phyloP scores from a whole-genome alignment of 805 yeast genomes.

The Saturnispora sanitii region DNA sequence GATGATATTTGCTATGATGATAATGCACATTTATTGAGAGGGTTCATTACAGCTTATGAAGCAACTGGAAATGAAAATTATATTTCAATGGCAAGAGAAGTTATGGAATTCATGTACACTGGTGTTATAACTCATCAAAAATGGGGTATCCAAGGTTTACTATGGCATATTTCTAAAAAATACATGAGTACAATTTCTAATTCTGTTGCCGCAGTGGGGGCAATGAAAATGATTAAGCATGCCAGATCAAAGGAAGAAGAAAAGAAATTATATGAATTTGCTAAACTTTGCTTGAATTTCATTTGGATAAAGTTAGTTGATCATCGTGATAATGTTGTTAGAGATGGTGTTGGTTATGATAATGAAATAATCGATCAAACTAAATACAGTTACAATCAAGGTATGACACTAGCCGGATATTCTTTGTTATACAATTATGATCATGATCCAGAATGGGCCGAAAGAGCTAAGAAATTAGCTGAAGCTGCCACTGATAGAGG shows the following conservation, averaged over 20 bases:
- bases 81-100: slow-evolving; percentile 46
- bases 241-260: slow-evolving; percentile 34
- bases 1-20: slow-evolving; percentile 67
- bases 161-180: slow-evolving; percentile 54
- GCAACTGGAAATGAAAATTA: slow-evolving; percentile 47
- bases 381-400: slow-evolving; percentile 62
- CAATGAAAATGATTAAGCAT: slow-evolving; percentile 49
- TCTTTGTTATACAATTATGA: slow-evolving; percentile 42
- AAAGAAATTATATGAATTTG: slow-evolving; percentile 42
- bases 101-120: slow-evolving; percentile 52
- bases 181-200: slow-evolving; percentile 43
- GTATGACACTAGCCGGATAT: slow-evolving; percentile 51
- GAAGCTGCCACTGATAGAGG: slow-evolving; percentile 49
- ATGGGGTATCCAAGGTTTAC: slow-evolving; percentile 47
- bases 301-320: slow-evolving; percentile 42
- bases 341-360: slow-evolving; percentile 50
- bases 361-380: slow-evolving; percentile 34
- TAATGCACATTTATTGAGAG: slow-evolving; percentile 65
- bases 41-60: slow-evolving; percentile 56
- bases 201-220: slow-evolving; percentile 60
- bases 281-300: slow-evolving; percentile 52
- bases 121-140: slow-evolving; percentile 45
- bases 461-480: slow-evolving; percentile 39
- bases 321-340: slow-evolving; percentile 42
- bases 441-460: slow-evolving; percentile 39